Base-by-base conservation (phyloP, 352 stramenopile genomes). In the Phytophthora tubulina region DNA sequence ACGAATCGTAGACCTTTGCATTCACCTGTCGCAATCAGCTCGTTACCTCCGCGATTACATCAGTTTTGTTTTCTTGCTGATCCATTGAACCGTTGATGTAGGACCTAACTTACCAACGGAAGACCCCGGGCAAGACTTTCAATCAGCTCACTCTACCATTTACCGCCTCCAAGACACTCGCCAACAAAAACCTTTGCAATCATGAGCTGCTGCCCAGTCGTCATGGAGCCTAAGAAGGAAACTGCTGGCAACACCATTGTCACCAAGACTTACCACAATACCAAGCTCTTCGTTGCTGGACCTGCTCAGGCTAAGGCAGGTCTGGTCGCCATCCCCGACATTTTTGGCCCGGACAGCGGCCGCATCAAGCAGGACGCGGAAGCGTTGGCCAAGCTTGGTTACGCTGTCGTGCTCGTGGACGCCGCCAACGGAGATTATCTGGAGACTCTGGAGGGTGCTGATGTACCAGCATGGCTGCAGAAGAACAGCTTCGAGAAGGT, bases 311-410 rank as follows among this genome's bases (percentile, higher is more conserved):
- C 74, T 14, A 78, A 67, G 42, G 74, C 66, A n/a, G 74, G 73
- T 27, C n/a, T 84, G 10, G 33, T 84, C 5, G 63, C 55, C 31
- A 72, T 84, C 21, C 73, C 76, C 31, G 70, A 84, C 46, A 71
- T 79, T 46, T 79, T 75, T 45, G 76, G 76, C 4, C 54, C 58
- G 3, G 48, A 75, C 36, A 84, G 77, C 56, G 66, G 77, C 21
- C 73, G 77, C 38, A 78, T 73, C 61, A 80, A 82, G 64, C 46
- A 70, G 44, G 73, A 82, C 46, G 73, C 66, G 11, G 70, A 80
- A 46, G 53, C 48, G 11, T 50, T 82, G n/a, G 73, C 57, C 32
- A 72, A 76, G n/a, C 27, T 76, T n/a, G 75, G 70, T 4, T 84
- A 80, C 31, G 61, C 62, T 33, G 74, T 82, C 1, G 77, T 67